A percentile compares a stretch with the other conserved stretches of the same genome.
Conservation (phyloP, 768 basidiomycete species). For the Kwoniella sp. region DNA sequence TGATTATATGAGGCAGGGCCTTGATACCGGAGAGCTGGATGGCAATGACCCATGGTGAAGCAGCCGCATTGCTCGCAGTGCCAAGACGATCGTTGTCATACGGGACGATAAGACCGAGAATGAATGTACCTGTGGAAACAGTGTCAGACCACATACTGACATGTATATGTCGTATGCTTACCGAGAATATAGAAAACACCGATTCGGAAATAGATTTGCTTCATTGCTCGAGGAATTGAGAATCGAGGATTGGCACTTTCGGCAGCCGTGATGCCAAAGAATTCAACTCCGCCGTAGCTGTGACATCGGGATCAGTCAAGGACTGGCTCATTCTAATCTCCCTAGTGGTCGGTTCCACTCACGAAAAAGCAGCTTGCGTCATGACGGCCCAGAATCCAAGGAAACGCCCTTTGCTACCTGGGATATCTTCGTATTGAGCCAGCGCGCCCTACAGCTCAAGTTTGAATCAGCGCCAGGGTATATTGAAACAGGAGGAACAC, state of each 20-base stretch:
- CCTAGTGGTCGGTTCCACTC: neutral
- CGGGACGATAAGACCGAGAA: slow-evolving; percentile 72
- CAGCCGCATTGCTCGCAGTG: slow-evolving; percentile 60
- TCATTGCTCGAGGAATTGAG: slow-evolving; percentile 69
- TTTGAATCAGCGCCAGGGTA: no score
- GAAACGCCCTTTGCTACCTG: slow-evolving; percentile 14
- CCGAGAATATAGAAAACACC: slow-evolving; percentile 63
- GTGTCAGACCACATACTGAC: neutral
- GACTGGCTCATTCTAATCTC: no score
- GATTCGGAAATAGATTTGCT: slow-evolving; percentile 72
- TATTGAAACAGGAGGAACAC: no score
- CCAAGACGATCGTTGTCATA: slow-evolving; percentile 59
- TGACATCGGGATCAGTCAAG: no score
- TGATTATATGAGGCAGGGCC: slow-evolving; percentile 55
- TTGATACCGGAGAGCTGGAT: slow-evolving; percentile 70
- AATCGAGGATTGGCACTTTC: slow-evolving; percentile 76
- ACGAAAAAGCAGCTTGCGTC: slow-evolving; percentile 29
- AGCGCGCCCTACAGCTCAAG: slow-evolving; percentile 9
- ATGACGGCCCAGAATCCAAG: slow-evolving; percentile 27
- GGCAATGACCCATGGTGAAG: slow-evolving; percentile 84
- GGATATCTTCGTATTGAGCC: slow-evolving; percentile 12
- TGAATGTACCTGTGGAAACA: slow-evolving; percentile 60
- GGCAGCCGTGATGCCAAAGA: slow-evolving; percentile 64
- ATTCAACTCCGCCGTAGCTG: slow-evolving; percentile 77
- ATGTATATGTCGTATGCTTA: neutral